Base-by-base conservation (phyloP, 768 basidiomycete species). In the Tricholoma flavovirens region DNA sequence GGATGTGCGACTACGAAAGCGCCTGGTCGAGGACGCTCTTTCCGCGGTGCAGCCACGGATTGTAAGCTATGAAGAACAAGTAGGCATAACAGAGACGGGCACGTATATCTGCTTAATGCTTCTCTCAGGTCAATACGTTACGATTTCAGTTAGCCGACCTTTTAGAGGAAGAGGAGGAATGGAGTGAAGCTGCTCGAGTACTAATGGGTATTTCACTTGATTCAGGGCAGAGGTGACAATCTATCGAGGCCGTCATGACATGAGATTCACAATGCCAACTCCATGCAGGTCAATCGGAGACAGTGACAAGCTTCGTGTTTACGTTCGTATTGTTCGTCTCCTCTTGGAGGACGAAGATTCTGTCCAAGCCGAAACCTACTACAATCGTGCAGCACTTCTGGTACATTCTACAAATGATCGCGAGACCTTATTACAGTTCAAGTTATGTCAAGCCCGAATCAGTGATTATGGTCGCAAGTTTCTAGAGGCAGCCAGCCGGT, bases 361-460 rank as follows among this genome's bases (percentile, higher is more conserved):
- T 4, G 88, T 95, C 2, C 91, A 94, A 70, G 97, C 97, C n/a
- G 96, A 98, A 68, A 91, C 93, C 2, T 98, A 94, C 72, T 96
- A 96, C 71, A 96, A 95, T 66, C 90, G 97, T 54, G 97, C 97
- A 17, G 91, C 93, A 1, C 82, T 94, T 19, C 81, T 98, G 19
- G 86, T 92, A 21, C 89, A 93, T 68, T 83, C 86, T 14, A 83
- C 88, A 36, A 77, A 76, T 14, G 86, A 98, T 72, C 85, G 83
- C 63, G 90, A 88, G 67, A 89, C 87, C 12, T 77, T 87, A 35
- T 79, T 96, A 21, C 80, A 85, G 63, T 95, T 90, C 77, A 96
- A 94, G 71, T 82, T 95, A 22, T 93, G 88, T 63, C 92, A 98
- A 75, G 97, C 97, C 19, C 83, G 95, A 48, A 90, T 99, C 67